Base-by-base conservation (phyloP, 441 rosid species). In the Raphanus hybrid region DNA sequence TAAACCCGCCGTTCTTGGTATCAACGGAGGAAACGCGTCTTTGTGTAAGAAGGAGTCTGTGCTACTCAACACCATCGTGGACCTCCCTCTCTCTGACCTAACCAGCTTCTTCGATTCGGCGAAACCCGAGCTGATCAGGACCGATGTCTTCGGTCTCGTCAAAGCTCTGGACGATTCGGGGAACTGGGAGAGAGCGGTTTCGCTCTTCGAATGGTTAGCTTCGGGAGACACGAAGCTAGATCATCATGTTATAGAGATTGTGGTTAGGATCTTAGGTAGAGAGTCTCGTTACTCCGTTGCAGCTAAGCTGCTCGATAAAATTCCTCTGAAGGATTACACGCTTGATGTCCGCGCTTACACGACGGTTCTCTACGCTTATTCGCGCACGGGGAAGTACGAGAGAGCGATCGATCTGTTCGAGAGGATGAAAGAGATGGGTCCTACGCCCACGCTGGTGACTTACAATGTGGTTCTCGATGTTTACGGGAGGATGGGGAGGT, bases 381-480 rank as follows among this genome's bases (percentile, higher is more conserved):
- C 92, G 23, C 87, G 90, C 12, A 75, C 81, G 0, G 92, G 93
- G 20, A 87, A 87, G 78, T 91, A 88, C 12, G 82, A 81, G 60
- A 78, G 78, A 68, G 97, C 98, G 2, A 75, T 92, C 12, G 73
- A 35, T 16, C 39, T 94, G 84, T 94, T 89, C 70, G 88, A 86
- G 83, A 90, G 71, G 45, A 86, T 94, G 86, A 92, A 84, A 74
- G 89, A 87, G 71, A 84, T 76, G 18, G 94, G 97, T 2, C 68
- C 92, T 74, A 82, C 86, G 8, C 97, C 98, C 8, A 87, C 89
- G 74, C 64, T 94, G 81, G 97, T 94, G 8, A 94, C 98, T 68
- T 94, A 91, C 76, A 94, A 94, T 78, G 94, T 92, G 67, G 84
- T 92, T 88, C 92, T 92, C n/a, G 94, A 92, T 85, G 97, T 87